Base-by-base conservation (phyloP, 169 alveolate species). In the Cryptosporidium sp. region DNA sequence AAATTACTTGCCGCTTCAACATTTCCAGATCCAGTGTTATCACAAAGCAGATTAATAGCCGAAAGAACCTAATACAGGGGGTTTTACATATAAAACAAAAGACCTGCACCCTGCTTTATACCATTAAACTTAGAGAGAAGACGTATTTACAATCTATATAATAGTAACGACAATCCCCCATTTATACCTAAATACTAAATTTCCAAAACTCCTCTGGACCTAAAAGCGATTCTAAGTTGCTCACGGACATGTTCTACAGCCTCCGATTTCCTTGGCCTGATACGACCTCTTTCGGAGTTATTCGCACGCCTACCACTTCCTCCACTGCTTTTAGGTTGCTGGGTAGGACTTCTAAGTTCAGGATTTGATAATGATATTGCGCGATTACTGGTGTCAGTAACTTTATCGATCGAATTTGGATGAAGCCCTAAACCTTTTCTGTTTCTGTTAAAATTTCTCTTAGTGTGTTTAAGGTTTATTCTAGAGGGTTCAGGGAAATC, bases 181-280 rank as follows among this genome's bases (percentile, higher is more conserved):
- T 65, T 65, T 65, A 29, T 33, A 65, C 71, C 71, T 65, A 65
- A 48, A n/a, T 65, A 35, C 35, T 43, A 73, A 14, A 73, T 31
- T 43, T 59, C 86, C 39, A 59, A 21, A 12, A 73, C 70, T 16
- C 89, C 89, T 62, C 89, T 80, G 33, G 89, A 59, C 45, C 68
- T 65, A 50, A 41, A 80, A 16, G 80, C 65, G 33, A 80, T 62
- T 29, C 73, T 21, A 21, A 80, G 75, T 62, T 80, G 89, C 6
- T 80, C 89, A 51, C 89, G 73, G n/a, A 80, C 89, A 50, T 80
- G 89, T n/a, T 80, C 75, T 10, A 80, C 89, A 7, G 75, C 89
- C n/a, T 80, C 89, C 5, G 80, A 21, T 14, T 48, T 80, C 29
- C 65, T 65, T 14, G 87, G 75, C 18, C 62, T 59, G 21, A 48